These are phyloP conservation scores for Coemansia sp. DNA, from an alignment of 192 early-diverging fungal genomes.

Conservation along the genomic window DNA sequence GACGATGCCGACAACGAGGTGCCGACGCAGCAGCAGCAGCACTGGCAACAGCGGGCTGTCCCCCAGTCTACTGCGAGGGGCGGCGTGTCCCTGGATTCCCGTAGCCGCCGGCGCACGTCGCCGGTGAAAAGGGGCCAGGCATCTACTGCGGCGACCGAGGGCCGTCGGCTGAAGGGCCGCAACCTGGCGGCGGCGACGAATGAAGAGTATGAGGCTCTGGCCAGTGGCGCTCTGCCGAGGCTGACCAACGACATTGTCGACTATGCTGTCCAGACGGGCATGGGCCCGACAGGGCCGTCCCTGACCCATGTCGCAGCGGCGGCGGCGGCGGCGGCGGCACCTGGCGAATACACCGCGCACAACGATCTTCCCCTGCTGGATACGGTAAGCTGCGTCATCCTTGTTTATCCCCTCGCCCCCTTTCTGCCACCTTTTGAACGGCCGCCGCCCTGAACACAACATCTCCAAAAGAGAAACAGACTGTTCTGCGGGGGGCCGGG, in stretches of 20 bases:
- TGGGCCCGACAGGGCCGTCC: slow-evolving; percentile 13
- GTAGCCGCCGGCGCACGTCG: slow-evolving; percentile 13
- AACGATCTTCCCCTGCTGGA: neutral
- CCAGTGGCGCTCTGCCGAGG: slow-evolving; percentile 13
- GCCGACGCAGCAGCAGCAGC: neutral
- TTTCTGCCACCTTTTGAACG: too few relatives aligned
- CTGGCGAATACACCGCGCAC: too few relatives aligned
- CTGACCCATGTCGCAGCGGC: too few relatives aligned
- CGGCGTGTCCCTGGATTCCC: slow-evolving; percentile 5
- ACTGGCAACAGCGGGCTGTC: neutral
- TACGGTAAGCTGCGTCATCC: too few relatives aligned
- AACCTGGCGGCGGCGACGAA: slow-evolving; percentile 20
- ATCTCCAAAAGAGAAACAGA: too few relatives aligned
- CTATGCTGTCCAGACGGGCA: slow-evolving; percentile 14
- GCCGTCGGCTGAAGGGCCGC: slow-evolving; percentile 17
- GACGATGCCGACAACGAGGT: slow-evolving; percentile 3
- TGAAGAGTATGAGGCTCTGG: slow-evolving; percentile 29
- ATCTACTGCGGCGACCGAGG: slow-evolving; percentile 23
- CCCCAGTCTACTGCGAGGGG: neutral
- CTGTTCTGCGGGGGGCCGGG: too few relatives aligned
- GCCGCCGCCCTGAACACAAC: too few relatives aligned
- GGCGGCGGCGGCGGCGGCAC: too few relatives aligned
- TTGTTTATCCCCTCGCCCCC: too few relatives aligned
- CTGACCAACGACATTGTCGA: slow-evolving; percentile 11
- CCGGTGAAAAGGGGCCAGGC: neutral